Conservation (phyloP, 768 basidiomycete genomes). For the Podaxis sp. region DNA sequence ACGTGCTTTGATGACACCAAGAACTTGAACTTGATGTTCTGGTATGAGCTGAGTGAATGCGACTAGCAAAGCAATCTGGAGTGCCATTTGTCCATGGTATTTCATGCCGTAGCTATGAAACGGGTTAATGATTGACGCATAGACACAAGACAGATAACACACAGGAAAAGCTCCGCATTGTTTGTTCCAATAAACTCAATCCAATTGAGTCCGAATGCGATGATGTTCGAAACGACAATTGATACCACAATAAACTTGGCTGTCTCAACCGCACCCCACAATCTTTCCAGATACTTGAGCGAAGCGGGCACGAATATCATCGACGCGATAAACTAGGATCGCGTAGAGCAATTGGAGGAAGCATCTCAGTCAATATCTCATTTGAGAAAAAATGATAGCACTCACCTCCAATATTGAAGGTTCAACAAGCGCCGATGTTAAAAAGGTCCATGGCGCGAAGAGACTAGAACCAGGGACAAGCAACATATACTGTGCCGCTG, state of each 20-base stretch:
- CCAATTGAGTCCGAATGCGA: slow-evolving; percentile 87
- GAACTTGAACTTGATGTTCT: slow-evolving; percentile 94
- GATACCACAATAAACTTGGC: slow-evolving; percentile 83
- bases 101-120: slow-evolving; percentile 73
- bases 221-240: slow-evolving; percentile 81
- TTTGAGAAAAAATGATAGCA: slow-evolving; percentile 17
- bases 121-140: not conserved
- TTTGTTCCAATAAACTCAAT: slow-evolving; percentile 74
- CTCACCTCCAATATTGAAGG: slow-evolving; percentile 80
- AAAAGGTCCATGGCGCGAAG: slow-evolving; percentile 90
- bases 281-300: slow-evolving; percentile 86
- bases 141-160: slow-evolving; percentile 27
- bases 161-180: slow-evolving; percentile 78
- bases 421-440: slow-evolving; percentile 90
- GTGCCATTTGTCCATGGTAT: slow-evolving; percentile 91
- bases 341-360: slow-evolving; percentile 8
- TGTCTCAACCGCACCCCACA: slow-evolving; percentile 90
- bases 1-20: slow-evolving; percentile 80
- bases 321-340: slow-evolving; percentile 68
- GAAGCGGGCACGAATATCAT: slow-evolving; percentile 78
- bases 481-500: slow-evolving; percentile 65
- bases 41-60: slow-evolving; percentile 98
- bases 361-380: slow-evolving; percentile 10
- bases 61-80: slow-evolving; percentile 87
- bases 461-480: slow-evolving; percentile 79